These are phyloP conservation scores for Nigrospora osmanthi DNA, from an alignment of 2,329 filamentous ascomycete genomes.

Conservation along the genomic window DNA sequence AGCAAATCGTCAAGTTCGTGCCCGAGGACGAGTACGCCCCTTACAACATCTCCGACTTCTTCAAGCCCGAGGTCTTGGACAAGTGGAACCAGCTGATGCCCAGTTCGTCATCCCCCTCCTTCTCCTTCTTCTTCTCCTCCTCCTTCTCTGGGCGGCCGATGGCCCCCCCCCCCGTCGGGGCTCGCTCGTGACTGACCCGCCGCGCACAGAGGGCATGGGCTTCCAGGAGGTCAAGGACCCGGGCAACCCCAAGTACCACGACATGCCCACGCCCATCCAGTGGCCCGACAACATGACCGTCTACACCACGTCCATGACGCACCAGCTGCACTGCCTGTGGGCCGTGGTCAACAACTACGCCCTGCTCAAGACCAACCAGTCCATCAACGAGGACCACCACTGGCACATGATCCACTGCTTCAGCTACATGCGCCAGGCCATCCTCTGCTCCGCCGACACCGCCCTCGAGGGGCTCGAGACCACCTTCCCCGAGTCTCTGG, in stretches of 20 bases:
- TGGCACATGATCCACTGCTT: slow-evolving; percentile 43
- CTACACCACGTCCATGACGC: slow-evolving; percentile 31
- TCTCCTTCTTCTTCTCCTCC: too few species aligned
- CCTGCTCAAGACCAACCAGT: slow-evolving; percentile 27
- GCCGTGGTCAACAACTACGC: slow-evolving; percentile 36
- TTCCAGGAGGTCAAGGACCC: slow-evolving; percentile 24
- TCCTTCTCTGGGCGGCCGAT: too few species aligned
- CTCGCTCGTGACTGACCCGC: slow-evolving; percentile 2
- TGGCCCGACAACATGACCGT: slow-evolving; percentile 24
- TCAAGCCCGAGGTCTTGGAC: slow-evolving; percentile 23
- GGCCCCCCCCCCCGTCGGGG: too few species aligned
- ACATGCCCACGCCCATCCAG: slow-evolving; percentile 20
- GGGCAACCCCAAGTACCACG: slow-evolving; percentile 14
- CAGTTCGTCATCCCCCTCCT: slow-evolving; percentile 12
- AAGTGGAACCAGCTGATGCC: slow-evolving; percentile 33
- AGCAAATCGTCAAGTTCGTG: slow-evolving; percentile 27
- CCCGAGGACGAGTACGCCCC: slow-evolving; percentile 30
- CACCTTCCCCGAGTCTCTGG: slow-evolving; percentile 30
- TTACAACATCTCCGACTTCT: slow-evolving; percentile 28
- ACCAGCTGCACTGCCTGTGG: slow-evolving; percentile 33
- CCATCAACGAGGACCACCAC: slow-evolving; percentile 33
- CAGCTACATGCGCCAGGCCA: slow-evolving; percentile 37
- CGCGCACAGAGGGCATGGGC: slow-evolving; percentile 21
- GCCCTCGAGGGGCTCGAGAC: slow-evolving; percentile 37
- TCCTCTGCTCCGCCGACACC: slow-evolving; percentile 37